Base-by-base conservation (phyloP, 2,329 filamentous ascomycete genomes). In the Curvularia sp. region DNA sequence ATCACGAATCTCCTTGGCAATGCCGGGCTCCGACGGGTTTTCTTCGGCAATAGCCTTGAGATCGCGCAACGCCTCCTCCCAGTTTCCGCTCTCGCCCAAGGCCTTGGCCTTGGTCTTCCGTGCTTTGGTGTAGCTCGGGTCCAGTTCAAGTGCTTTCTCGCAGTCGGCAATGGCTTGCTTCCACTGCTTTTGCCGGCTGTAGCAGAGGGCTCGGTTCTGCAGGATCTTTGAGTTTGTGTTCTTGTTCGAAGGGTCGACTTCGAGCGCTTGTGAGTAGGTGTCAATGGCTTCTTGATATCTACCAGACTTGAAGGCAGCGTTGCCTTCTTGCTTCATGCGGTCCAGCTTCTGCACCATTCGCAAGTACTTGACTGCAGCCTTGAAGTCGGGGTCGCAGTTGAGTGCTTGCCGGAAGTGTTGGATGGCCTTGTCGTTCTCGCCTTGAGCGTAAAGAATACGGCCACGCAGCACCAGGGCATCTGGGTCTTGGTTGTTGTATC, bases 51-150 rank as follows among this genome's bases (percentile, higher is more conserved):
- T 87, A 2, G 86, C 83, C 83, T 98, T 98, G 83, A 91, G 91
- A 74, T 97, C 94, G 51, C 89, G 88, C 31, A 97, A 86, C 1
- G 93, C 91, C 61, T 95, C 92, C 68, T 98, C 93, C 94, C 95
- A 99, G 73, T 90, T 88, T 55, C 93, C 95, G 12, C 90, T 88
- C 72, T 90, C 88, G 20, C 93, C 93, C 18, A 94, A 81, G 0
- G 93, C 94, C 77, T 94, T 97, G 60, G 95, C 95, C 77, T 93
- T 92, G 57, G 94, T 96, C 83, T 95, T 96, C 72, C 91, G 89
- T 2, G 94, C 95, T 82, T 98, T 98, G 69, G 85, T 84, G 80
- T 98, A 99, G 41, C 84, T 82, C 1, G 93, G 88, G 68, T 99
- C 95, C 13, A 98, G 85, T 66, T 86, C 84, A 62, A 97, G 84